These are phyloP conservation scores for Danielia oregonensis DNA, from an alignment of 805 yeast species.

Conservation along the genomic window DNA sequence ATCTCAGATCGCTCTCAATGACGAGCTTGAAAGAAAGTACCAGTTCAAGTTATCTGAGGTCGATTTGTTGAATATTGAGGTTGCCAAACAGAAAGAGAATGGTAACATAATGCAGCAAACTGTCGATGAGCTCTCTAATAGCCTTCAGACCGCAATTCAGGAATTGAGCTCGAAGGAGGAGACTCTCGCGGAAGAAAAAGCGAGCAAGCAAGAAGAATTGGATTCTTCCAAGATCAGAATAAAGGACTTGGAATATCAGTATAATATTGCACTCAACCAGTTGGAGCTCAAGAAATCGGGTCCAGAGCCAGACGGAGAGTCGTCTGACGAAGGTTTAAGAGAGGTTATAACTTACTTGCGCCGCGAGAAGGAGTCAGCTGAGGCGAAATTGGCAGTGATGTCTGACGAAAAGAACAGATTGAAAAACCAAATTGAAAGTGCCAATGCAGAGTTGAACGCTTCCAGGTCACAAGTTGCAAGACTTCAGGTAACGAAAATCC, in stretches of 20 bases:
- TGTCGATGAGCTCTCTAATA: constrained; percentile 4
- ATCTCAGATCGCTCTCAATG: constrained; percentile 44
- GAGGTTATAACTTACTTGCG: constrained; percentile 62
- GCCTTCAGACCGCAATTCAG: constrained; percentile 19
- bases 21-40: constrained; percentile 50
- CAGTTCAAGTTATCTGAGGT: constrained; percentile 18
- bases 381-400: constrained; percentile 40
- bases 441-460: constrained; percentile 49
- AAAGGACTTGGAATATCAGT: constrained; percentile 63
- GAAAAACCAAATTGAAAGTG: constrained; percentile 46
- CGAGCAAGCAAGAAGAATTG: constrained; percentile 30
- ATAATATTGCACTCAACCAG: constrained; percentile 64
- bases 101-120: neutral
- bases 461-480: constrained; percentile 45
- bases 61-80: constrained; percentile 10
- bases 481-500: constrained; percentile 14
- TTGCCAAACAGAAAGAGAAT: constrained; percentile 9
- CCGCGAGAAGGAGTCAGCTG: constrained; percentile 70
- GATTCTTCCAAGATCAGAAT: constrained; percentile 41
- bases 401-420: constrained; percentile 53
- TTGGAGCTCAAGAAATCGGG: constrained; percentile 42
- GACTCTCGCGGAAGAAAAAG: constrained; percentile 18
- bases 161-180: constrained; percentile 44
- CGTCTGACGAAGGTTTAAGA: constrained; percentile 23
- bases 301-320: constrained; percentile 8